These are phyloP conservation scores for Pyropia yezoensis DNA, from an alignment of 23 red algal species.

Conservation along the genomic window DNA sequence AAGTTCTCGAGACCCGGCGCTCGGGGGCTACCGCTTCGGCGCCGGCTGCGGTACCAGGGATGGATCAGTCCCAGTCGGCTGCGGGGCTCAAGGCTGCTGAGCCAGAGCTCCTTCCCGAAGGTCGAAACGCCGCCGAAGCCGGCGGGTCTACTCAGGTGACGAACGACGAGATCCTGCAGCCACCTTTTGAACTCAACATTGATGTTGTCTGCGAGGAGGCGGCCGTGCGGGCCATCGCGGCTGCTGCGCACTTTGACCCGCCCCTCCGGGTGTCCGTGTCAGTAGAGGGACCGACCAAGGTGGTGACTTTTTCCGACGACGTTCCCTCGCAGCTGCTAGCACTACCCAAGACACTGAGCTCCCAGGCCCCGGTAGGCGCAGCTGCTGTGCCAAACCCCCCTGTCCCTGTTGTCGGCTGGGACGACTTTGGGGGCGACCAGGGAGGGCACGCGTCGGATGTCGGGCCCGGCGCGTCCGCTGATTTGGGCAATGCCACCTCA, in stretches of 20 bases:
- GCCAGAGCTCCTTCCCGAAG: too few relatives aligned
- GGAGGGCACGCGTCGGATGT: neutral
- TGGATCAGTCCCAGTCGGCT: too few relatives aligned
- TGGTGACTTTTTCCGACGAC: slow-evolving; percentile 87
- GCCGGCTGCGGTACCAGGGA: too few relatives aligned
- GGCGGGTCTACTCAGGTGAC: neutral
- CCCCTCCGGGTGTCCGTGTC: slow-evolving; percentile 34
- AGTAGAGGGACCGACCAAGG: slow-evolving; percentile 77
- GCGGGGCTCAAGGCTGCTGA: too few relatives aligned
- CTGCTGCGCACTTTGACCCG: slow-evolving; percentile 17
- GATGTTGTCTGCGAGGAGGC: slow-evolving; percentile 48
- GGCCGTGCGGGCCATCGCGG: slow-evolving; percentile 8
- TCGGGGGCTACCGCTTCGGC: too few relatives aligned
- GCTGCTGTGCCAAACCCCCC: neutral
- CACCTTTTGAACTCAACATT: slow-evolving; percentile 29
- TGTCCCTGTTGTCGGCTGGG: slow-evolving; percentile 55
- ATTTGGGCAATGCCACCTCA: too few relatives aligned
- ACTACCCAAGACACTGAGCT: neutral
- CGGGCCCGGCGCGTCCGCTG: neutral
- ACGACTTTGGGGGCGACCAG: slow-evolving; percentile 8
- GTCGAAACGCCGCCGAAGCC: too few relatives aligned
- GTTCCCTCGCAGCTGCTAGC: slow-evolving; percentile 3
- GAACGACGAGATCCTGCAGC: slow-evolving; percentile 1
- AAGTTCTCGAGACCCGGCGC: slow-evolving; percentile 22
- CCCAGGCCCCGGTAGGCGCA: neutral